A percentile compares a stretch with the other conserved stretches of the same genome.
Conservation (phyloP, 768 basidiomycete genomes). For the Calocybe cyanea region DNA sequence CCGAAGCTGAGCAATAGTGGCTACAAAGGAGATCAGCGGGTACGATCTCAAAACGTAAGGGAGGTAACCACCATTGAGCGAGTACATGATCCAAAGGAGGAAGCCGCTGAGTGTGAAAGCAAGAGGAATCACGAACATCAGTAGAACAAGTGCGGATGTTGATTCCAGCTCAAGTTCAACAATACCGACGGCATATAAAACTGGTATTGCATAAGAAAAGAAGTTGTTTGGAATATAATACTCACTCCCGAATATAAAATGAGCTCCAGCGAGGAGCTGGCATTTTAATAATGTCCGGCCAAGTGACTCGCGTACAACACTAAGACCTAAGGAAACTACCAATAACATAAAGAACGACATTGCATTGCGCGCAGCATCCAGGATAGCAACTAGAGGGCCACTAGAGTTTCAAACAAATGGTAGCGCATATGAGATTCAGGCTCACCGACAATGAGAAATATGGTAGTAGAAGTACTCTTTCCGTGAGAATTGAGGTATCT, state of each 20-base stretch:
- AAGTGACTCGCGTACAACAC: slow-evolving; percentile 86
- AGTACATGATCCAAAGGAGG: slow-evolving; percentile 93
- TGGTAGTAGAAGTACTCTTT: slow-evolving; percentile 65
- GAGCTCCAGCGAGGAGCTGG: slow-evolving; percentile 74
- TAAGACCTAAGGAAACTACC: slow-evolving; percentile 88
- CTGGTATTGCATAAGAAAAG: slow-evolving; percentile 30
- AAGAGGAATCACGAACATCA: slow-evolving; percentile 91
- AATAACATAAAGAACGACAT: slow-evolving; percentile 94
- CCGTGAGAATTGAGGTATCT: slow-evolving; percentile 91
- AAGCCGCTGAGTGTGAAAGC: slow-evolving; percentile 95
- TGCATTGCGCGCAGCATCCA: slow-evolving; percentile 93
- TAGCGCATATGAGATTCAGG: slow-evolving; percentile 1
- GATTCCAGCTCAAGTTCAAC: slow-evolving; percentile 91
- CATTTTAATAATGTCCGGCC: slow-evolving; percentile 83
- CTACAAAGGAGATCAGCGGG: slow-evolving; percentile 31
- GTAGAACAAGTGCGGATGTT: slow-evolving; percentile 76
- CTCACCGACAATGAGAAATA: slow-evolving; percentile 92
- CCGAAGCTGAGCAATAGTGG: slow-evolving; percentile 83
- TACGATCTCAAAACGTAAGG: neutral
- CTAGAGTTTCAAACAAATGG: neutral
- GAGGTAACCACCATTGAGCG: slow-evolving; percentile 70
- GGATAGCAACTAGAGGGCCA: slow-evolving; percentile 67
- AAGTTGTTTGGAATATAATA: slow-evolving; percentile 7
- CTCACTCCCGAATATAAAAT: slow-evolving; percentile 93
- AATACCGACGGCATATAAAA: slow-evolving; percentile 91